A percentile compares a stretch with the other conserved stretches of the same genome.
phyloP scores from a whole-genome alignment of 768 basidiomycete species.

The Strobilomyces dryophilus region DNA sequence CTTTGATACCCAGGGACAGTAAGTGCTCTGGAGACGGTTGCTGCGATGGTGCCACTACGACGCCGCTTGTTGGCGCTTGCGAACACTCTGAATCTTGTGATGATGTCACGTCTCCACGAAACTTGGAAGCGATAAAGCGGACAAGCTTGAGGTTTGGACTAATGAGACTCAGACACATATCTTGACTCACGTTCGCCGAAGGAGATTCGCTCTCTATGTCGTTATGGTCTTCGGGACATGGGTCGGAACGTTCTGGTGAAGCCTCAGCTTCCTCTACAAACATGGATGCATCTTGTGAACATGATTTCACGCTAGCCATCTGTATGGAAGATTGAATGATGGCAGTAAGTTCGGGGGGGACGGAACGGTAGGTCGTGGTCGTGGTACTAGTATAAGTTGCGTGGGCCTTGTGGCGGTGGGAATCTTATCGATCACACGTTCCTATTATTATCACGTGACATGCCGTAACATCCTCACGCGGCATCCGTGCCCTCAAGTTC shows the following conservation, averaged over 20 bases:
- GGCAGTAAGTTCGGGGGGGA: neutral
- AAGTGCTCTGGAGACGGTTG: conserved; percentile 35
- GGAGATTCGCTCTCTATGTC: conserved; percentile 19
- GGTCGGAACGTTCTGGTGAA: neutral
- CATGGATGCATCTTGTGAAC: conserved; percentile 5
- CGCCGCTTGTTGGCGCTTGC: conserved; percentile 13
- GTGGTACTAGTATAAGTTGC: conserved; percentile 26
- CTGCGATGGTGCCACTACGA: conserved; percentile 16
- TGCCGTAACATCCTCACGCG: neutral
- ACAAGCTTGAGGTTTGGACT: conserved; percentile 30
- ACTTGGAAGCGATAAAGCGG: conserved; percentile 24
- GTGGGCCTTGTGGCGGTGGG: conserved; percentile 19
- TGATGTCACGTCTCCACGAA: conserved; percentile 5
- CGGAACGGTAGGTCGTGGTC: conserved; percentile 23
- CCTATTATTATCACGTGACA: conserved; percentile 19
- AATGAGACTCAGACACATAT: conserved; percentile 26
- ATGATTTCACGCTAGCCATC: conserved; percentile 16
- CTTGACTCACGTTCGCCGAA: conserved; percentile 35
- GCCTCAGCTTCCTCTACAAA: neutral
- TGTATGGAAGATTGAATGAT: neutral
- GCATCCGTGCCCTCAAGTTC: neutral
- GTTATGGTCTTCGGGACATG: conserved; percentile 3
- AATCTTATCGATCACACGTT: conserved; percentile 19
- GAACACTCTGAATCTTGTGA: conserved; percentile 10
- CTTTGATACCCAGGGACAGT: conserved; percentile 36